Evolutionary conservation across 768 basidiomycete species (phyloP).

Genomic region (Rhizopogon vesiculosus): DNA sequence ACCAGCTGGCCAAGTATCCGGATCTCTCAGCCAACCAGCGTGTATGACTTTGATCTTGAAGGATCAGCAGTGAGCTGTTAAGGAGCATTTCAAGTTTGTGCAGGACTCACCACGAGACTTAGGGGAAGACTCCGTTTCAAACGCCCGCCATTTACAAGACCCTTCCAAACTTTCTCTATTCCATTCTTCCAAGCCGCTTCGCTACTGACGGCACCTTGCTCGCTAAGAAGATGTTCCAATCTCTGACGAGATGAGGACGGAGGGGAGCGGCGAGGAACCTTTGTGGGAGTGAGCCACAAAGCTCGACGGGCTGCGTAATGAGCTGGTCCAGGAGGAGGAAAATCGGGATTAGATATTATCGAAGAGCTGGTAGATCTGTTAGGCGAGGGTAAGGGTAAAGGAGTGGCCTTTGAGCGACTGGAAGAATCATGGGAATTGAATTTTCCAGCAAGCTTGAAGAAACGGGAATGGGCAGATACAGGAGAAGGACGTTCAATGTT

Average conservation of each 20-base stretch:
- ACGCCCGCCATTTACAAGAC: slow-evolving; percentile 51
- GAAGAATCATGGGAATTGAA: background rate
- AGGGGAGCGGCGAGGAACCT: slow-evolving; percentile 13
- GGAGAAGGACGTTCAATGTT: background rate
- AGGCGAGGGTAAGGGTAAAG: background rate
- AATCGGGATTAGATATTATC: slow-evolving; percentile 9
- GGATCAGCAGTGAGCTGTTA: slow-evolving; percentile 7
- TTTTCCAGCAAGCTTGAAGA: slow-evolving; percentile 6
- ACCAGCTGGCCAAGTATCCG: slow-evolving; percentile 67
- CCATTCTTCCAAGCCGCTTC: slow-evolving; percentile 54
- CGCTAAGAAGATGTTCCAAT: slow-evolving; percentile 46
- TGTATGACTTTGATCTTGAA: slow-evolving; percentile 67
- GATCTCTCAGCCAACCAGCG: slow-evolving; percentile 70
- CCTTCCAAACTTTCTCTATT: slow-evolving; percentile 59
- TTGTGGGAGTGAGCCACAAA: slow-evolving; percentile 47
- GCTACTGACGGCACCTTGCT: slow-evolving; percentile 41
- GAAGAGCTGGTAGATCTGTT: slow-evolving; percentile 2
- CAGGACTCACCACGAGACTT: slow-evolving; percentile 50
- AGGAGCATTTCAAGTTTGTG: background rate
- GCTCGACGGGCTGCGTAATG: slow-evolving; percentile 59
- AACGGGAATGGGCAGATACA: slow-evolving; percentile 1
- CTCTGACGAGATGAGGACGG: slow-evolving; percentile 37
- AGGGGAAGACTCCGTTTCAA: slow-evolving; percentile 63
- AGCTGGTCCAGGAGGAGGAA: slow-evolving; percentile 61
- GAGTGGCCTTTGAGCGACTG: slow-evolving; percentile 3